phyloP scores from a whole-genome alignment of 768 basidiomycete genomes.

The Coprinellus aureogranulatus region DNA sequence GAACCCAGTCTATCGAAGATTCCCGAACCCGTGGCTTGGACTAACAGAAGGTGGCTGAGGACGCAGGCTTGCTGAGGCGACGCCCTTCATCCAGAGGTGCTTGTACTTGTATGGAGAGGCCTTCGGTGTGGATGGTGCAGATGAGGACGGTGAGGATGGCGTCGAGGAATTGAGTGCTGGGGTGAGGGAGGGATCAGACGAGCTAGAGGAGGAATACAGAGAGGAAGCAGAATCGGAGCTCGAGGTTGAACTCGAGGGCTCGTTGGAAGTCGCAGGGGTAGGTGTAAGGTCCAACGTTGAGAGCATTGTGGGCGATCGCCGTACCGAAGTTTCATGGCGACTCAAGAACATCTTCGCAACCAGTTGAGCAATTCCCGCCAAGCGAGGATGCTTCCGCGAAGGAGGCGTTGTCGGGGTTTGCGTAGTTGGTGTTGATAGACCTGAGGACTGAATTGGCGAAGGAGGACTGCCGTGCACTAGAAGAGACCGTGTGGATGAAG shows the following conservation, averaged over 20 bases:
- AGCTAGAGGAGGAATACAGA: neutral
- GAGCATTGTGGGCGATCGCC: conserved; percentile 5
- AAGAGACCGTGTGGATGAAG: no score
- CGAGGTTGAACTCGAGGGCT: neutral
- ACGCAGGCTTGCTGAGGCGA: neutral
- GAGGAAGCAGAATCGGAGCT: neutral
- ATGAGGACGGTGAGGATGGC: neutral
- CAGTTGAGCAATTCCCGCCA: conserved; percentile 35
- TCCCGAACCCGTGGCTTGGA: no score
- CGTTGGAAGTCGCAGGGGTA: conserved; percentile 3
- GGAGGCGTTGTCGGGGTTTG: conserved; percentile 2
- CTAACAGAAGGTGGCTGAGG: neutral
- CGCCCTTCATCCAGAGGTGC: neutral
- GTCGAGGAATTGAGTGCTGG: no score
- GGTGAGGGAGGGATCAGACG: neutral
- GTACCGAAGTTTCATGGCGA: conserved; percentile 20
- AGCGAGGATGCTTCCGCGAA: conserved; percentile 16
- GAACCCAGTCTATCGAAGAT: no score
- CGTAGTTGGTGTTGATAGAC: neutral
- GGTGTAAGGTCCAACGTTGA: no score
- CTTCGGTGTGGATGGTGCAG: neutral
- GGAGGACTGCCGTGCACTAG: no score
- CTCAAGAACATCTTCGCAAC: conserved; percentile 40
- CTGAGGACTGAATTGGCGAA: conserved; percentile 1
- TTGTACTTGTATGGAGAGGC: neutral